Conservation (phyloP, 1,284 basidiomycete species). For the Farysia itapuensis region DNA sequence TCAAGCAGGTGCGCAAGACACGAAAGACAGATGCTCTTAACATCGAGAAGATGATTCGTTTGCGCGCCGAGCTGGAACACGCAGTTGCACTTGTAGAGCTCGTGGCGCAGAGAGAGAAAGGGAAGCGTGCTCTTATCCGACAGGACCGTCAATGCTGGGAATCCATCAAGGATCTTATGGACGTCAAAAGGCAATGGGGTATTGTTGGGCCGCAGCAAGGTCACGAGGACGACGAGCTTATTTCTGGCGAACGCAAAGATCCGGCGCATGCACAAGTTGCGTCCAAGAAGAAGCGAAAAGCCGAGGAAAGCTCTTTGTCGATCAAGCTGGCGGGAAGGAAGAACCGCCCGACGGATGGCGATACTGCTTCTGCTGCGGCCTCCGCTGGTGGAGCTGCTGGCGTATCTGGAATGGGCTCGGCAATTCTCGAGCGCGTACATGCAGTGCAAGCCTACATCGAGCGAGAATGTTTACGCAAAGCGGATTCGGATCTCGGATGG, state of each 20-base stretch:
- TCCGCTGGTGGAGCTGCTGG: conserved; percentile 20
- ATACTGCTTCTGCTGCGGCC: conserved; percentile 11
- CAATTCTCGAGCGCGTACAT: conserved; percentile 52
- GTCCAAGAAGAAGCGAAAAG: conserved; percentile 53
- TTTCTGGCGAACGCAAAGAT: conserved; percentile 48
- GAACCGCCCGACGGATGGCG: conserved; percentile 28
- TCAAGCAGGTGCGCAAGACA: conserved; percentile 91
- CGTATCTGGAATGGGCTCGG: conserved; percentile 64
- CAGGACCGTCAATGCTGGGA: conserved; percentile 50
- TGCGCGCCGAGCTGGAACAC: conserved; percentile 51
- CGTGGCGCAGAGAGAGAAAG: conserved; percentile 54
- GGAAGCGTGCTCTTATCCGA: conserved; percentile 43
- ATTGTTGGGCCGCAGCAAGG: conserved; percentile 46
- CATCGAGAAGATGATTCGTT: conserved; percentile 56
- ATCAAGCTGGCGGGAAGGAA: conserved; percentile 46
- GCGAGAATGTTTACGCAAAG: conserved; percentile 47
- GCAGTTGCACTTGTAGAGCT: conserved; percentile 42
- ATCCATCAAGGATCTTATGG: conserved; percentile 40
- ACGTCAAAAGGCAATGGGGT: conserved; percentile 52
- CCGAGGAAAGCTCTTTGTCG: conserved; percentile 42
- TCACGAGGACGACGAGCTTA: conserved; percentile 53
- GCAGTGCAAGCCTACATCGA: conserved; percentile 57
- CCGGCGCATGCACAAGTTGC: conserved; percentile 11
- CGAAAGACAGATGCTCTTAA: conserved; percentile 63
- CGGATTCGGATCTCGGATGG: conserved; percentile 51